Conservation (phyloP, 441 rosid species). For the Flueggea neowawraea region DNA sequence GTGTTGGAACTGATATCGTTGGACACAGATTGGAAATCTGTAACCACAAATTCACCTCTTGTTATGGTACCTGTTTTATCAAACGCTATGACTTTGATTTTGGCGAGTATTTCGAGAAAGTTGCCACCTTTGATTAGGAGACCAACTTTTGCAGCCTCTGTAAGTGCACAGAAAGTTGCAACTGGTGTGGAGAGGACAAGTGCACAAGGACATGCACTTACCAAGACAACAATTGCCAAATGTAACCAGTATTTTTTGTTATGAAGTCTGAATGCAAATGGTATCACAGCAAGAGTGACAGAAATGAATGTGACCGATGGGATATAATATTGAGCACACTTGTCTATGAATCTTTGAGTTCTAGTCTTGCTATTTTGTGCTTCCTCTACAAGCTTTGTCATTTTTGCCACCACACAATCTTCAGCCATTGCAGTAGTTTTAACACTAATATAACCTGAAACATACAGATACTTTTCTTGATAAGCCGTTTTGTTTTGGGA, state of each 20-base stretch:
- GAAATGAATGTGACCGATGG: slow-evolving; percentile 73
- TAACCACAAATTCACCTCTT: slow-evolving; percentile 74
- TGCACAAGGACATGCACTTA: slow-evolving; percentile 93
- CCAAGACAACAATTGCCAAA: slow-evolving; percentile 79
- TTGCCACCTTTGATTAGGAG: slow-evolving; percentile 85
- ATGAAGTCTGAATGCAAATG: slow-evolving; percentile 37
- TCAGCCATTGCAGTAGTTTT: slow-evolving; percentile 77
- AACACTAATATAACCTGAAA: slow-evolving; percentile 61
- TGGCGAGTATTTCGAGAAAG: slow-evolving; percentile 67
- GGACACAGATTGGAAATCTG: slow-evolving; percentile 46
- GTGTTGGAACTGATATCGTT: slow-evolving; percentile 32
- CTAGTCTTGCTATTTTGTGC: slow-evolving; percentile 81
- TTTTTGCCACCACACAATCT: slow-evolving; percentile 82
- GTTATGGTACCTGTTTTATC: slow-evolving; percentile 97
- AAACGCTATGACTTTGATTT: slow-evolving; percentile 66
- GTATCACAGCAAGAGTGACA: slow-evolving; percentile 46
- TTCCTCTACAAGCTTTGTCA: slow-evolving; percentile 95
- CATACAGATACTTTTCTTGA: no score
- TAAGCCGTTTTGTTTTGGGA: no score
- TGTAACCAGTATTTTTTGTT: slow-evolving; percentile 57
- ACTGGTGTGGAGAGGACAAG: slow-evolving; percentile 91
- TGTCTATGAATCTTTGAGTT: slow-evolving; percentile 71
- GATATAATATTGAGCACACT: slow-evolving; percentile 69
- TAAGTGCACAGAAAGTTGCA: slow-evolving; percentile 88
- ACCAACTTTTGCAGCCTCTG: slow-evolving; percentile 78